Percentiles rank a stretch among this genome's conserved stretches.
Evolutionary conservation across 2,329 filamentous ascomycete species (phyloP).

Genomic region (Pseudogymnoascus sp.): DNA sequence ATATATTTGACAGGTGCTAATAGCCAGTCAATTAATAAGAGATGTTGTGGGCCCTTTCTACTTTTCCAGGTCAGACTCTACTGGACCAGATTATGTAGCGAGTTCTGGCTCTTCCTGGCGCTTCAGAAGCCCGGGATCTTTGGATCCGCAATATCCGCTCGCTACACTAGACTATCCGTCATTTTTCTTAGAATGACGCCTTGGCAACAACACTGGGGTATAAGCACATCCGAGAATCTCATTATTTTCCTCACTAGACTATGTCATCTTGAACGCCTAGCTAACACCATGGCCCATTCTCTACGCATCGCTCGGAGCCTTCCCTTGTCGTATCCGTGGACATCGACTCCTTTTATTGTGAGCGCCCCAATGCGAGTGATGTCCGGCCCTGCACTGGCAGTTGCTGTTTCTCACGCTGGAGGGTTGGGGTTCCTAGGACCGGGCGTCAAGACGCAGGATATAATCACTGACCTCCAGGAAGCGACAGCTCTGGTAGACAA

Average conservation of each 20-base stretch:
- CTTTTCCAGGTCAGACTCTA: too few species aligned
- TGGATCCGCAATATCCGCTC: neutral
- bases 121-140: too few species aligned
- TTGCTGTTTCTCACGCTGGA: slow-evolving; percentile 49
- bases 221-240: neutral
- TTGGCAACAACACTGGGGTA: neutral
- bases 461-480: slow-evolving; percentile 19
- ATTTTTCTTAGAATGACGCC: neutral
- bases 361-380: slow-evolving; percentile 61
- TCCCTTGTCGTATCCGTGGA: slow-evolving; percentile 45
- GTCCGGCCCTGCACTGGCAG: slow-evolving; percentile 44
- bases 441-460: slow-evolving; percentile 21
- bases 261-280: neutral
- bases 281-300: slow-evolving; percentile 14
- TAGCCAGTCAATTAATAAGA: too few species aligned
- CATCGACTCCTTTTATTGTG: slow-evolving; percentile 46
- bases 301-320: neutral
- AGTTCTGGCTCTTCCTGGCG: too few species aligned
- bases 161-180: neutral
- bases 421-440: slow-evolving; percentile 40
- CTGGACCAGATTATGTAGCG: too few species aligned
- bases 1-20: too few species aligned
- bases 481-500: slow-evolving; percentile 10
- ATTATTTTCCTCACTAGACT: neutral
- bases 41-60: too few species aligned